phyloP scores from a whole-genome alignment of 768 basidiomycete species.

The Auriscalpium orientale region DNA sequence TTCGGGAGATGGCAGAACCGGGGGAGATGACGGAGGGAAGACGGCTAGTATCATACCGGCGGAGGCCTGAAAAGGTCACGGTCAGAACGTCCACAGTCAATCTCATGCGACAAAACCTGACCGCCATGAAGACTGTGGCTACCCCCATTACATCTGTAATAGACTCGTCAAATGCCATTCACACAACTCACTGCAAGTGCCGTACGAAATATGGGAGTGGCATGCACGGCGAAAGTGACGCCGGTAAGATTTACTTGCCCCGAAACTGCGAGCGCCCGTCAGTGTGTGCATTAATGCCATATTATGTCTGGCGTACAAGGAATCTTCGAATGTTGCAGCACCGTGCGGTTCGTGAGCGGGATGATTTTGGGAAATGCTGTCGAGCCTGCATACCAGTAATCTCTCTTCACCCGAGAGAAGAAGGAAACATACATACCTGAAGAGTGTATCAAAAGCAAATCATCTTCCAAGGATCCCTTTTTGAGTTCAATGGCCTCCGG shows the following conservation, averaged over 20 bases:
- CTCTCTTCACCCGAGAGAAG: neutral
- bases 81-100: neutral
- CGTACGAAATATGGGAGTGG: neutral
- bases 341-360: neutral
- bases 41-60: constrained; percentile 14
- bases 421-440: neutral
- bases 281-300: neutral
- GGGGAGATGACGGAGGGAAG: constrained; percentile 17
- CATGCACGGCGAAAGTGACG: neutral
- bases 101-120: neutral
- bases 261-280: neutral
- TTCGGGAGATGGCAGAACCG: constrained; percentile 17
- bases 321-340: neutral
- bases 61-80: neutral
- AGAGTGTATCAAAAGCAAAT: neutral
- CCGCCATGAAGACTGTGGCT: constrained; percentile 4
- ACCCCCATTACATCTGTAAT: neutral
- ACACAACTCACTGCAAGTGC: too few relatives aligned
- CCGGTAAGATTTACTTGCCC: neutral
- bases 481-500: neutral
- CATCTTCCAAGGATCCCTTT: neutral
- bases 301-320: neutral
- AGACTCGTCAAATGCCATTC: neutral
- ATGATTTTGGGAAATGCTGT: constrained; percentile 2
- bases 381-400: neutral